Evolutionary conservation across 192 early-diverging fungal species (phyloP).

Genomic region (Glomus cerebriforme): DNA sequence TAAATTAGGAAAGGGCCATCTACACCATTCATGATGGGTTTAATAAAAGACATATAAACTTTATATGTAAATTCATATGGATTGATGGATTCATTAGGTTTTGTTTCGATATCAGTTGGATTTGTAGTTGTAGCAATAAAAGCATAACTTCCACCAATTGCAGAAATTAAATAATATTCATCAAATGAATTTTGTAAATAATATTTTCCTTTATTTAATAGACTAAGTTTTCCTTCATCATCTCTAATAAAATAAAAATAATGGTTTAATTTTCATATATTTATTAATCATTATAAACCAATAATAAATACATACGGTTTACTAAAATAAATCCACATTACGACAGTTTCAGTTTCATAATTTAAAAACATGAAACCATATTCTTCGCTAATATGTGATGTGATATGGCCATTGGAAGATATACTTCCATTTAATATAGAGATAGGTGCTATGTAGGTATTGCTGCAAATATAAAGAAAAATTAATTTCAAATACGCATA

Average conservation of each 20-base stretch:
- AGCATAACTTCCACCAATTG: neutral
- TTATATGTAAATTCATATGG: too few species aligned
- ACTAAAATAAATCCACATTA: neutral
- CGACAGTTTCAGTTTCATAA: neutral
- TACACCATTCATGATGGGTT: neutral
- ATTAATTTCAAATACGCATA: too few species aligned
- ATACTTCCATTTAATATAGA: too few species aligned
- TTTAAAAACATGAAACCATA: neutral
- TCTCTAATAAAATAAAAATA: neutral
- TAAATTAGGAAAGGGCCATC: neutral
- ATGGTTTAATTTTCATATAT: neutral
- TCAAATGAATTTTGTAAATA: neutral
- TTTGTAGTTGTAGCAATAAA: neutral
- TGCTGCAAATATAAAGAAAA: too few species aligned
- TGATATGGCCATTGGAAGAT: neutral
- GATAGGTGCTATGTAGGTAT: too few species aligned
- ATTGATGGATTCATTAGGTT: too few species aligned
- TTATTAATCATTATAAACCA: neutral
- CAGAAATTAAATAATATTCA: too few species aligned
- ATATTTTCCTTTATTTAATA: neutral
- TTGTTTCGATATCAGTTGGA: neutral
- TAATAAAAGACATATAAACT: neutral
- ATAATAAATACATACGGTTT: neutral
- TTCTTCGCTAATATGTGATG: neutral
- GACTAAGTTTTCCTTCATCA: neutral